Evolutionary conservation across 306 rosid genomes (phyloP).

Genomic region (Gastrolobium villosum): DNA sequence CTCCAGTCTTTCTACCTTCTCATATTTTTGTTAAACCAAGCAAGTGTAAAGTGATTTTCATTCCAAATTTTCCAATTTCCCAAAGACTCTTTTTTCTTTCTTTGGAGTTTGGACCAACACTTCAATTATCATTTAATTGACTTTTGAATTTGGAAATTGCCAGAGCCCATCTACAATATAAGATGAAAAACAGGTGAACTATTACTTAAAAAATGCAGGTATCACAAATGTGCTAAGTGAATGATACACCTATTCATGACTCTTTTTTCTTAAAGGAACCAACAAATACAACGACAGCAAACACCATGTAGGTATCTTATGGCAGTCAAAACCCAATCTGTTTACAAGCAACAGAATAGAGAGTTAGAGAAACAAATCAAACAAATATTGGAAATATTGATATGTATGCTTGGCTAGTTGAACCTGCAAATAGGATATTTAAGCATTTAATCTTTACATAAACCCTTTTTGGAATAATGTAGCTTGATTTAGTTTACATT

Average conservation of each 20-base stretch:
- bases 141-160: neutral
- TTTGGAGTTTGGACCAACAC: neutral
- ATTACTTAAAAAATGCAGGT: slow-evolving; percentile 21
- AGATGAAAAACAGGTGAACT: slow-evolving; percentile 23
- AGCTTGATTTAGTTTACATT: slow-evolving; percentile 5
- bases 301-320: neutral
- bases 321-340: slow-evolving; percentile 2
- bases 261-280: neutral
- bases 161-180: neutral
- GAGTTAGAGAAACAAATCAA: neutral
- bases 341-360: neutral
- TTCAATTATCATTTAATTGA: neutral
- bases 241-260: neutral
- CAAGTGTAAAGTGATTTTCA: neutral
- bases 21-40: neutral
- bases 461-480: slow-evolving; percentile 7
- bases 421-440: slow-evolving; percentile 29
- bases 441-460: slow-evolving; percentile 24
- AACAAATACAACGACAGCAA: neutral
- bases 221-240: slow-evolving; percentile 7
- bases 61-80: neutral
- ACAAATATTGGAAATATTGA: neutral
- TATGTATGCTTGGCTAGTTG: neutral
- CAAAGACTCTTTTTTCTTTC: slow-evolving; percentile 9
- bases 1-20: neutral